Base-by-base conservation (phyloP, 2,329 filamentous ascomycete species). In the Dryadomyces quercus-mongolicae region DNA sequence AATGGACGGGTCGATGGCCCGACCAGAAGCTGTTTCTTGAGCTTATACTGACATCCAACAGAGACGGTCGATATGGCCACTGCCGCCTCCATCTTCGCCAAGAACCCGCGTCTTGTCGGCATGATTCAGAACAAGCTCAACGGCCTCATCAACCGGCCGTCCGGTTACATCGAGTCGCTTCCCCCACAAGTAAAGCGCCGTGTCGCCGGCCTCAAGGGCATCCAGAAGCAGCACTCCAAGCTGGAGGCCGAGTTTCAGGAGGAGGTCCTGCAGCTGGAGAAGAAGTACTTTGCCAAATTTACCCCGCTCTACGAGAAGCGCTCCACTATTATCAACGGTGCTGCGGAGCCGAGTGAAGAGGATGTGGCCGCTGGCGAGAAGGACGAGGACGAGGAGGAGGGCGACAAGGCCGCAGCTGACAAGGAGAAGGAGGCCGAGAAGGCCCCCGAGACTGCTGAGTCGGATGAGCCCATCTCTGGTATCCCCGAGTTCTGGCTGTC, bases 401-500 rank as follows among this genome's bases (percentile, higher is more conserved):
- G 78, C 50, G 74, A 75, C 21, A 70, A 73, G 60, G 70, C 71
- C 49, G 70, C 68, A 46, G 69, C 71, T 57, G 78, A 83, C 65
- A 72, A 77, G 64, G 62, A 69, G 59, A 72, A 77, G 64, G 62
- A 69, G 59, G 71, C 76, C 52, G 77, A 83, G 60, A 75, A 80
- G 61, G 67, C 73, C 55, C 71, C 76, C 52, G 77, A 83, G 60
- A 75, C 80, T 61, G 67, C 73, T 55, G 74, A 78, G 62, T 61
- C 70, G 42, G 69, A 68, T 51, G 72, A 76, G 59, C 69, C 75
- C 54, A 72, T 85, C 60, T 77, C 82, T 65, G 93, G 93, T 71
- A 96, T 98, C 59, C 93, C 93, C 59, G 93, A 98, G 74, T 98
- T 98, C 80, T 98, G 93, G 93, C 80, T 98, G 51, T 96, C 92